phyloP scores from a whole-genome alignment of 2,329 filamentous ascomycete species.

The Venturia effusa region DNA sequence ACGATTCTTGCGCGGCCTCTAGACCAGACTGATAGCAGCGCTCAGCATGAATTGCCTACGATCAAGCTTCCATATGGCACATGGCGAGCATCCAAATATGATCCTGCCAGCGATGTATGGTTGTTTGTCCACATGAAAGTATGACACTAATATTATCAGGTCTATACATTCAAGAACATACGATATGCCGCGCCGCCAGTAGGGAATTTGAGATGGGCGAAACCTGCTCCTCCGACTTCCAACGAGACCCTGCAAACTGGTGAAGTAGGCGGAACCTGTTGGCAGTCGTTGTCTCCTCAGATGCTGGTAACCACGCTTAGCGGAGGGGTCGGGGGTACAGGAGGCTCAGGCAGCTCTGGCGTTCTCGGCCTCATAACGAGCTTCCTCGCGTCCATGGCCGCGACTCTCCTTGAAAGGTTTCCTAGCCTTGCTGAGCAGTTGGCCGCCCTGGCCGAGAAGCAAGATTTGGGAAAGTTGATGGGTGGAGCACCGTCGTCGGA shows the following conservation, averaged over 20 bases:
- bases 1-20: not conserved
- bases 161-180: slow-evolving; percentile 14
- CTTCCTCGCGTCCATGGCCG: not conserved
- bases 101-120: slow-evolving; percentile 9
- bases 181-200: slow-evolving; percentile 25
- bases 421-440: not conserved
- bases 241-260: not conserved
- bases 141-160: not conserved
- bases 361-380: not conserved
- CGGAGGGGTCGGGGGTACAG: not conserved
- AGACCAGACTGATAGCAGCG: not conserved
- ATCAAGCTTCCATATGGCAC: slow-evolving; percentile 12
- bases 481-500: slow-evolving; percentile 18
- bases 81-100: slow-evolving; percentile 7
- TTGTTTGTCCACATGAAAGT: not conserved
- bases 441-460: not conserved
- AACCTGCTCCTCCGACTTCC: slow-evolving; percentile 11
- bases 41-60: not conserved
- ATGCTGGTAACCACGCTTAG: not conserved
- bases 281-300: not conserved
- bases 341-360: not conserved
- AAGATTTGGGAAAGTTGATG: not conserved
- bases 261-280: not conserved
- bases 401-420: not conserved
- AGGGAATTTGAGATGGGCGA: slow-evolving; percentile 18